phyloP scores from a whole-genome alignment of 129 eudicot genomes.

The Saposhnikovia divaricata region DNA sequence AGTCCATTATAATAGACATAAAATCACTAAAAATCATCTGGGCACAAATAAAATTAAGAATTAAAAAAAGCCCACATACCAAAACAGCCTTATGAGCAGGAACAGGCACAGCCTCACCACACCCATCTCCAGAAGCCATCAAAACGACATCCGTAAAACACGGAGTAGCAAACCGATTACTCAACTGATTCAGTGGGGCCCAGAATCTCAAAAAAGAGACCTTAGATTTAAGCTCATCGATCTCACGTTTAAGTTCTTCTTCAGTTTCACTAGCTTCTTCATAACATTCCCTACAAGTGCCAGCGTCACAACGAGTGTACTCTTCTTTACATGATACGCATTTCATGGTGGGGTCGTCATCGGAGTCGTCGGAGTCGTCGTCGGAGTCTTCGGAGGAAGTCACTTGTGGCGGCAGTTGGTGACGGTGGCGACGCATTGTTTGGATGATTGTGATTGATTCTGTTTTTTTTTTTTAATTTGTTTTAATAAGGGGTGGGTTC shows the following conservation, averaged over 20 bases:
- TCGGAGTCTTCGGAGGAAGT: neutral
- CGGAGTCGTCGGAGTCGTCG: slow-evolving; percentile 15
- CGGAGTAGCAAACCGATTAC: slow-evolving; percentile 20
- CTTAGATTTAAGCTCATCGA: slow-evolving; percentile 80
- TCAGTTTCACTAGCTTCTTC: slow-evolving; percentile 95
- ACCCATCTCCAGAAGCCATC: slow-evolving; percentile 43
- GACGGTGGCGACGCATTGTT: slow-evolving; percentile 24
- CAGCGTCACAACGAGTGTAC: slow-evolving; percentile 58
- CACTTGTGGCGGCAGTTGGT: slow-evolving; percentile 1
- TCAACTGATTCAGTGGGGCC: slow-evolving; percentile 22
- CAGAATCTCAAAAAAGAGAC: slow-evolving; percentile 54
- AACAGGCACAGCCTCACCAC: slow-evolving; percentile 40
- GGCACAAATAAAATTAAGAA: neutral
- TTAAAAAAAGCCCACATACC: slow-evolving; percentile 21
- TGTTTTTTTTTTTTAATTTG: neutral
- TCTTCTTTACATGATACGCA: slow-evolving; percentile 82
- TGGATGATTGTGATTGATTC: neutral
- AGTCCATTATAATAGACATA: too few relatives aligned
- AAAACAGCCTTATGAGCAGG: slow-evolving; percentile 80
- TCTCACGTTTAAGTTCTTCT: slow-evolving; percentile 84
- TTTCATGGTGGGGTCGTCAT: slow-evolving; percentile 35
- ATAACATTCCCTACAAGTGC: slow-evolving; percentile 95
- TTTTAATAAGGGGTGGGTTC: neutral
- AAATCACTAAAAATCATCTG: neutral
- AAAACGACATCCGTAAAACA: slow-evolving; percentile 70